Percentiles rank a stretch among this genome's conserved stretches.
Conservation (phyloP, 257 asterid species). For the Cynanchum wilfordii region DNA sequence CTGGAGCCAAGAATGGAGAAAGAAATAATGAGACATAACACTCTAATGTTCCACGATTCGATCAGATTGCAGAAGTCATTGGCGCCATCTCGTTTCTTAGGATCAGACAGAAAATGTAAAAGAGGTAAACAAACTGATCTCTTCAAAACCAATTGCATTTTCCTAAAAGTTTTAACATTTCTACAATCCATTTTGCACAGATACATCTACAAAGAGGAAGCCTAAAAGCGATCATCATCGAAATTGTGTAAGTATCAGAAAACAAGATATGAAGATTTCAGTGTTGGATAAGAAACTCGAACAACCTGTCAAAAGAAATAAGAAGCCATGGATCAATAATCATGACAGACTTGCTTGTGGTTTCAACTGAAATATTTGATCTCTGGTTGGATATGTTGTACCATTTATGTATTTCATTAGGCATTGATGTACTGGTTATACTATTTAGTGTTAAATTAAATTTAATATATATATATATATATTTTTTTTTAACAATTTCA, state of each 20-base stretch:
- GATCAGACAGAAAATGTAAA: conserved; percentile 7
- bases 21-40: conserved; percentile 33
- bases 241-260: neutral
- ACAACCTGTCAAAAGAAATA: conserved; percentile 2
- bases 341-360: neutral
- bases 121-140: neutral
- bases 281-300: conserved; percentile 23
- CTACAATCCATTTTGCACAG: neutral
- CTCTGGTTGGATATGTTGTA: neutral
- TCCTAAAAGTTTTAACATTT: too few relatives aligned
- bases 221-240: neutral
- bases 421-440: too few relatives aligned
- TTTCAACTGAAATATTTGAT: neutral
- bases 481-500: too few relatives aligned
- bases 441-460: too few relatives aligned
- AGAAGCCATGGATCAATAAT: conserved; percentile 7
- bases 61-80: conserved; percentile 39
- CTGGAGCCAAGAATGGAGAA: conserved; percentile 21
- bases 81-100: conserved; percentile 15
- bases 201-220: neutral
- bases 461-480: too few relatives aligned
- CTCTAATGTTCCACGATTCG: conserved; percentile 47
- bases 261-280: conserved; percentile 9
- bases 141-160: neutral
- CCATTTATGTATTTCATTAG: too few relatives aligned